phyloP scores from a whole-genome alignment of 305 asterid genomes.

The Euphrasia arctica region DNA sequence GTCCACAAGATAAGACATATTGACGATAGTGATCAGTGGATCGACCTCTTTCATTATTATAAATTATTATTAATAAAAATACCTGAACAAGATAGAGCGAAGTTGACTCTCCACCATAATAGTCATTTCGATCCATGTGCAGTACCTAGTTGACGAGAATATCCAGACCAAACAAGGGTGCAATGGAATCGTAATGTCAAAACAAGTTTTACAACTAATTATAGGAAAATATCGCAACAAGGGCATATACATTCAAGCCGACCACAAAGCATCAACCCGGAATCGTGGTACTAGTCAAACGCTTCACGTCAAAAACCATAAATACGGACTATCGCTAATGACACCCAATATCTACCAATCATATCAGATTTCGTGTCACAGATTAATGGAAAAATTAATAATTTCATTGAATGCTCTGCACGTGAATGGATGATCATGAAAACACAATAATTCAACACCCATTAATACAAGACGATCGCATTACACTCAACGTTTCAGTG shows the following conservation, averaged over 20 bases:
- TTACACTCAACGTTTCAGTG: slow-evolving; percentile 1
- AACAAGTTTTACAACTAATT: background rate
- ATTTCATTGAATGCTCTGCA: background rate
- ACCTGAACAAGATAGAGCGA: slow-evolving; percentile 68
- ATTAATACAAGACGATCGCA: background rate
- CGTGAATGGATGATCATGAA: background rate
- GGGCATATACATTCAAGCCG: background rate
- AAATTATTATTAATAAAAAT: background rate
- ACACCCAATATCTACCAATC: background rate
- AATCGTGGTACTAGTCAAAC: background rate
- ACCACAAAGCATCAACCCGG: slow-evolving; percentile 2
- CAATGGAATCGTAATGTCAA: slow-evolving; percentile 7
- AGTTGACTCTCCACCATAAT: slow-evolving; percentile 87
- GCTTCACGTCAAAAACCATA: background rate
- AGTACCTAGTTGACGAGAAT: slow-evolving; percentile 56
- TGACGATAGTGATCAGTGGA: slow-evolving; percentile 9
- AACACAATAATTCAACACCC: background rate
- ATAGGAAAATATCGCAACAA: background rate
- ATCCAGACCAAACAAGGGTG: slow-evolving; percentile 18
- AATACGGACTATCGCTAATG: background rate
- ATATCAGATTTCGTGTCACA: background rate
- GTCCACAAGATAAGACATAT: slow-evolving; percentile 9
- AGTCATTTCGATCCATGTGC: slow-evolving; percentile 98
- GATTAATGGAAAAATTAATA: background rate
- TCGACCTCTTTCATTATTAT: slow-evolving; percentile 11